These are phyloP conservation scores for Beauveria bassiana DNA, from an alignment of 2,329 filamentous ascomycete species.

Conservation along the genomic window DNA sequence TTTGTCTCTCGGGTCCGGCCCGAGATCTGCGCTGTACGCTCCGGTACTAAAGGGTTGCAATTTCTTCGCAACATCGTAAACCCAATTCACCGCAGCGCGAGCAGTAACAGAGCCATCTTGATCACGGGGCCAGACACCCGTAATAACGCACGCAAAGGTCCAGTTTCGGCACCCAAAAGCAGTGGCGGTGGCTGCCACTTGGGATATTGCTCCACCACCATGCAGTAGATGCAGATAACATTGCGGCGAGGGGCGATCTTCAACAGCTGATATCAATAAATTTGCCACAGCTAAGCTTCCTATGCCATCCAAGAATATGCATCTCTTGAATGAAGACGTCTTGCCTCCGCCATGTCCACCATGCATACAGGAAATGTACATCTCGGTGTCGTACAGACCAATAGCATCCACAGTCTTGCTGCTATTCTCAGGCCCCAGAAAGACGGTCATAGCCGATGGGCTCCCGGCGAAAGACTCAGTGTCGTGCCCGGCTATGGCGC, in stretches of 20 bases:
- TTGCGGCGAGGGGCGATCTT: constrained; percentile 39
- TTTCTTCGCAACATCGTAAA: constrained; percentile 40
- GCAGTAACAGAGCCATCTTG: constrained; percentile 38
- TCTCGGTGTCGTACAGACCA: constrained; percentile 48
- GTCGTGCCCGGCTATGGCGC: constrained; percentile 32
- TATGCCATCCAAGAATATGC: constrained; percentile 49
- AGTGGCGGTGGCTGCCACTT: constrained; percentile 36
- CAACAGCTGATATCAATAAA: constrained; percentile 36
- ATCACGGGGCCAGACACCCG: constrained; percentile 51
- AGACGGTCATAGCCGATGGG: constrained; percentile 26
- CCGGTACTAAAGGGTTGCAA: constrained; percentile 45
- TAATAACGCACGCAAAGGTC: constrained; percentile 57
- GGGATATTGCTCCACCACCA: constrained; percentile 44
- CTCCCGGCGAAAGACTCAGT: constrained; percentile 13
- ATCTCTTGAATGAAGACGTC: constrained; percentile 57
- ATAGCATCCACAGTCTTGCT: constrained; percentile 35
- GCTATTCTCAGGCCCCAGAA: constrained; percentile 3
- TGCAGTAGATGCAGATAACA: constrained; percentile 58
- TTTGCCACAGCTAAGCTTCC: constrained; percentile 24
- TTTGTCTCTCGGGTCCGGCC: constrained; percentile 51
- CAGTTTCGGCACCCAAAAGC: constrained; percentile 58
- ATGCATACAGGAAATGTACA: constrained; percentile 55
- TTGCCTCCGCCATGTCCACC: constrained; percentile 49
- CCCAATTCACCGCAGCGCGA: constrained; percentile 40
- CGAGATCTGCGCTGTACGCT: constrained; percentile 53